Evolutionary conservation across 1,284 basidiomycete species (phyloP).

Genomic region (Cutaneotrichosporon dermatis): DNA sequence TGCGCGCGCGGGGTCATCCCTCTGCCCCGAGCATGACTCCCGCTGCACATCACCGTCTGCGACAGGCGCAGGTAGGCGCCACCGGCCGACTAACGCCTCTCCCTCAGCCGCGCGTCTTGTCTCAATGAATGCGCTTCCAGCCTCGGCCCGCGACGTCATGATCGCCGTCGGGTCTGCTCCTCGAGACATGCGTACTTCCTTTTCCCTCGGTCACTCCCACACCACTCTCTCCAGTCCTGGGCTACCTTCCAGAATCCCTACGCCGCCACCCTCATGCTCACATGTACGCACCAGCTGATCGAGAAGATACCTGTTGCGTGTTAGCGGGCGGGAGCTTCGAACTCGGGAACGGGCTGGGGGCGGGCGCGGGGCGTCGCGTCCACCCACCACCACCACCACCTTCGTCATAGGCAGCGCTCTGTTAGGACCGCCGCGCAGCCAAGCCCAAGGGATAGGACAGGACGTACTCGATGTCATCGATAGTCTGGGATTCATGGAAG

Average conservation of each 20-base stretch:
- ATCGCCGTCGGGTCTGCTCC: not conserved
- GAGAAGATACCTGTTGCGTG: slow-evolving; percentile 36
- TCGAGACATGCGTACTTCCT: no score
- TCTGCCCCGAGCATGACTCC: no score
- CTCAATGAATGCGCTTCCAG: no score
- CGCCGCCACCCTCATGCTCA: not conserved
- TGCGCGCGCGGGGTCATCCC: no score
- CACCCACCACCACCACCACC: no score
- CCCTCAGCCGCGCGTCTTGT: not conserved
- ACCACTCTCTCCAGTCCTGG: no score
- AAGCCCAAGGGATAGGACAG: no score
- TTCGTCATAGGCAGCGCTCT: not conserved
- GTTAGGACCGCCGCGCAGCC: not conserved
- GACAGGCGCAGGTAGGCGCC: not conserved
- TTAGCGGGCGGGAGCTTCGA: not conserved
- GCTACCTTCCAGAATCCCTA: no score
- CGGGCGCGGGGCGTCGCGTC: not conserved
- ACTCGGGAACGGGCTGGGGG: not conserved
- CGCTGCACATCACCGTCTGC: no score
- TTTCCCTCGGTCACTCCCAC: no score
- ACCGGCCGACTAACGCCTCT: not conserved
- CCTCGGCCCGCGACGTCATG: not conserved
- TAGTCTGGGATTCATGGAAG: slow-evolving; percentile 6
- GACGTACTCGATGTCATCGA: slow-evolving; percentile 22
- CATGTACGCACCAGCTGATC: slow-evolving; percentile 36